Evolutionary conservation across 768 basidiomycete species (phyloP), one percentile per base, ranked within the genome.

Genomic region (Coprinopsis cinerea): DNA sequence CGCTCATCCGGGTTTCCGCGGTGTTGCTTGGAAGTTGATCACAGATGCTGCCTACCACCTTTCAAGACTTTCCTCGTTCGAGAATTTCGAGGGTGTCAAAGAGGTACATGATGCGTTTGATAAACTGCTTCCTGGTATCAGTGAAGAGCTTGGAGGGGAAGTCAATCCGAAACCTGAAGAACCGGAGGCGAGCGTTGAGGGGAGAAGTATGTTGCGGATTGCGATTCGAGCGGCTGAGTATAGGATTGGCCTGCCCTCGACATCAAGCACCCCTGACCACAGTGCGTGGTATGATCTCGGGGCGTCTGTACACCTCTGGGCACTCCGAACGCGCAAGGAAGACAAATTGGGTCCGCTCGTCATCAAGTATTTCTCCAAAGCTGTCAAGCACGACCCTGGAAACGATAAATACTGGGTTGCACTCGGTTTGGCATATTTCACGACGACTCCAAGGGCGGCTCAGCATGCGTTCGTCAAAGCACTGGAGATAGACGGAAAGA

Each of bases 381-480:
- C 93, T 1, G 61, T 98, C 10, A 79, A 79, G 41, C 75, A 79
- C 41, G 85, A 92, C 58, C 79, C 88, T 4, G 70, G 71, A 23
- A 89, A 89, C 59, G 77, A 82, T 51, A 57, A 66, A 13, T 88
- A 87, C 58, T 99, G 96, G 96, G 76, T 78, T 54, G 82, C 88
- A 1, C 67, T 98, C 24, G 96, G 88, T 0, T 78, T 83, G 55
- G 73, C 85, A 14, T 73, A 83, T 51, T 88, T 92, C 58, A 58
- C 75, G 6, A 70, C 68, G 13, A 81, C 87, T 36, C 77, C 86
- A 0, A 85, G 82, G 57, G 72, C 81, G 1, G 84, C 91, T 2
- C 95, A 99, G 64, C 92, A 98, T 67, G 88, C 91, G 3, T 96
- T 91, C 58, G 82, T 97, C 61, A 86, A 81, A 51, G 86, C 93